These are phyloP conservation scores for Osmanthus fragrans DNA, from an alignment of 257 asterid genomes.

Conservation along the genomic window DNA sequence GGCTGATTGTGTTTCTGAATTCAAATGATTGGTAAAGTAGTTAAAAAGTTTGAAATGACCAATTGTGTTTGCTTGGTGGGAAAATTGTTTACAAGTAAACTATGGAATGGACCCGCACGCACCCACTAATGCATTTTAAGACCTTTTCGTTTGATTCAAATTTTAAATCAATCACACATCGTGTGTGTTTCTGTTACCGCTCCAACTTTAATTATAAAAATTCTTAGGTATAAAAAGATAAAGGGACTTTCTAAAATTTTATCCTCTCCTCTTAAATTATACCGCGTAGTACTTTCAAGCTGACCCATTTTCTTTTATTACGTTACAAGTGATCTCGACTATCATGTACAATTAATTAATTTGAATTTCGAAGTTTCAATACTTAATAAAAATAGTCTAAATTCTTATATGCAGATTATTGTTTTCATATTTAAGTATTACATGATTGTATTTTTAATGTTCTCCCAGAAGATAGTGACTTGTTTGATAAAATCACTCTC, in stretches of 20 bases:
- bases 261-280: too few relatives aligned
- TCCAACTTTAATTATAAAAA: neutral
- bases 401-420: neutral
- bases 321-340: neutral
- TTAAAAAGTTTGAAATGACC: conserved; percentile 9
- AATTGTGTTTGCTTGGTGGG: conserved; percentile 4
- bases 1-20: neutral
- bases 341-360: neutral
- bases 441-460: too few relatives aligned
- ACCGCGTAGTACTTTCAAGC: neutral
- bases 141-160: neutral
- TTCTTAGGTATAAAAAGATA: neutral
- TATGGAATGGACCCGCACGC: conserved; percentile 2
- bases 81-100: neutral
- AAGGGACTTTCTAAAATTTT: too few relatives aligned
- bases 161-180: neutral
- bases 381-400: too few relatives aligned
- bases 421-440: neutral
- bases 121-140: conserved; percentile 29
- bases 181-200: neutral
- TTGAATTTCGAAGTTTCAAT: neutral
- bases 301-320: neutral
- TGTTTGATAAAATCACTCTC: too few relatives aligned
- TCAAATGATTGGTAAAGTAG: conserved; percentile 16
- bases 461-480: too few relatives aligned